These are phyloP conservation scores for Filosporella fistucella DNA, from an alignment of 495 filamentous ascomycete genomes.

Conservation along the genomic window DNA sequence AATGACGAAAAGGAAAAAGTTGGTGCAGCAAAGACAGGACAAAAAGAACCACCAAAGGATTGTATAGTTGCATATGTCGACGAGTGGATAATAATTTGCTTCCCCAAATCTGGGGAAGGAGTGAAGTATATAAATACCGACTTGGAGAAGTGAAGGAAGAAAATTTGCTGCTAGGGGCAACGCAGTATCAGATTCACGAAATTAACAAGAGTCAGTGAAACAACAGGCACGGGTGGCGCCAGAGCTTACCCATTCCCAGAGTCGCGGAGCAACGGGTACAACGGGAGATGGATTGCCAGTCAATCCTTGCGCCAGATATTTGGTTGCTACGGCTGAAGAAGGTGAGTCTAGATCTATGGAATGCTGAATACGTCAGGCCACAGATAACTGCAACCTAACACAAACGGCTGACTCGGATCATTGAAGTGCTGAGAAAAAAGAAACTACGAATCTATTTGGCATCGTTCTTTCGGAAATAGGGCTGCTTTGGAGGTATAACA, in stretches of 20 bases:
- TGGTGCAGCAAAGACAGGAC: too few relatives aligned
- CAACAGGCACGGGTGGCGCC: constrained; percentile 6
- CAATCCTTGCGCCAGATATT: constrained; percentile 8
- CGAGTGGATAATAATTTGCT: too few relatives aligned
- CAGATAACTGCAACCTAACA: too few relatives aligned
- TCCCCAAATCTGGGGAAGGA: background rate
- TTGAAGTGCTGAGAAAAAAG: too few relatives aligned
- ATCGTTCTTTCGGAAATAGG: too few relatives aligned
- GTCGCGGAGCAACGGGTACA: constrained; percentile 5
- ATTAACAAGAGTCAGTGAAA: constrained; percentile 20
- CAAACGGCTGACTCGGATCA: too few relatives aligned
- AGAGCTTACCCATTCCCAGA: constrained; percentile 12
- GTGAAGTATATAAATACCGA: constrained; percentile 3
- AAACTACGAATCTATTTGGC: too few relatives aligned
- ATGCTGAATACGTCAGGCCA: constrained; percentile 5
- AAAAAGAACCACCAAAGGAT: too few relatives aligned
- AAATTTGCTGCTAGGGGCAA: constrained; percentile 14
- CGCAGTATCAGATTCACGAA: constrained; percentile 8
- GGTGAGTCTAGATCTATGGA: background rate
- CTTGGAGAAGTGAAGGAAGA: background rate
- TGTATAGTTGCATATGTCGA: too few relatives aligned
- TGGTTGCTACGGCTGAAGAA: constrained; percentile 9
- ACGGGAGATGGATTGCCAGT: too few relatives aligned
- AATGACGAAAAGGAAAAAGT: too few relatives aligned
- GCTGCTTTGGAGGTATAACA: too few relatives aligned